Percentiles rank a stretch among this genome's conserved stretches.
These are phyloP conservation scores for Tetrapisispora iriomotensis DNA, from an alignment of 805 yeast species.

Conservation along the genomic window DNA sequence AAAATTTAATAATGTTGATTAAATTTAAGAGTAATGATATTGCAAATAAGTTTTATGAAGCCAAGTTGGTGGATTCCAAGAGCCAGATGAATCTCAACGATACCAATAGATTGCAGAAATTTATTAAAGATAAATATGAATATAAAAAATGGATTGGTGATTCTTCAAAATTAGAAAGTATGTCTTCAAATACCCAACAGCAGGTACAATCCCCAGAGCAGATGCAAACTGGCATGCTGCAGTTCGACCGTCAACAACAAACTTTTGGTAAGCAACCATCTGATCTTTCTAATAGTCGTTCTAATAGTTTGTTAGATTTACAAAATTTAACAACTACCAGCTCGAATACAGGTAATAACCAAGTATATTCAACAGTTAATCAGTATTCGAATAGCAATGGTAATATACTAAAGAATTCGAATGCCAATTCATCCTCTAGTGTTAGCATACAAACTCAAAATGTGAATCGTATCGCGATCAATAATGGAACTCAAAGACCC, in stretches of 20 bases:
- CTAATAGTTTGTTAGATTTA: conserved; percentile 4
- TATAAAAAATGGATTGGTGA: conserved; percentile 69
- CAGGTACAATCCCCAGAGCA: too few relatives aligned
- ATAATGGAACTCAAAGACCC: conserved; percentile 39
- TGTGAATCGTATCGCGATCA: background rate
- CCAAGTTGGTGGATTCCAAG: conserved; percentile 40
- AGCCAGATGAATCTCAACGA: conserved; percentile 37
- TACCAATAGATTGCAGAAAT: conserved; percentile 74
- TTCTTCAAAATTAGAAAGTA: background rate
- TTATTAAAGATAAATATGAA: conserved; percentile 87
- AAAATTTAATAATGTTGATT: conserved; percentile 72
- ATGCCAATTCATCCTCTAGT: background rate
- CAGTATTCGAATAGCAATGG: background rate
- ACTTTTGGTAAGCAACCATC: background rate
- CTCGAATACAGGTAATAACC: background rate
- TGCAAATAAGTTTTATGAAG: conserved; percentile 81
- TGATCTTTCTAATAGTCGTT: background rate
- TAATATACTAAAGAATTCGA: background rate
- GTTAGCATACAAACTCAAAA: background rate
- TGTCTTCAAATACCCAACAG: too few relatives aligned
- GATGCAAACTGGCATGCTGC: too few relatives aligned
- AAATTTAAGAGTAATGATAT: conserved; percentile 69
- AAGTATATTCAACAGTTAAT: background rate
- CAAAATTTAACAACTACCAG: background rate
- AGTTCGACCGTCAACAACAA: too few relatives aligned